Base-by-base conservation (phyloP, 192 early-diverging fungal genomes). In the Backusella morwellensis region DNA sequence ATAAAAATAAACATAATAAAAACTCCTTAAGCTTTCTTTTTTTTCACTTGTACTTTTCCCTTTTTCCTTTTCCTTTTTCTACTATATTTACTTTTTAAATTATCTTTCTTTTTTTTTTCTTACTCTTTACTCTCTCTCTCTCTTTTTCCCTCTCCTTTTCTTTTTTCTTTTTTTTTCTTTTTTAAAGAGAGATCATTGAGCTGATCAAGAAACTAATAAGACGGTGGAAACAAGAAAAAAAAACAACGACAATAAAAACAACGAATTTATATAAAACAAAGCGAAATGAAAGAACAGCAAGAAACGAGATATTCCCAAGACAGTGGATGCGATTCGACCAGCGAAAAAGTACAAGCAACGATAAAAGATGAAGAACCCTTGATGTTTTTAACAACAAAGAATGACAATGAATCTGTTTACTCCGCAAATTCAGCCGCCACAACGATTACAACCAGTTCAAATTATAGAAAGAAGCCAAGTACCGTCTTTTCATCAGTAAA, bases 381-480 rank as follows among this genome's bases (percentile, higher is more conserved):
- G 21, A 63, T 26, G 56, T 63, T 63, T 63, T 26, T 63, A 63
- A 63, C 56, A 63, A 26, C 75, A 41, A 67, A 59, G n/a, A 59
- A 26, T 70, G 77, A 76, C 14, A 77, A 67, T 21, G 80, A 82
- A 59, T 85, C 84, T 21, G 34, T 80, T 35, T 59, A 70, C 42
- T 83, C 83, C 4, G 77, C 50, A 40, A 40, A 42, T 1, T 83
- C 82, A n/a, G 52, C 76, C 36, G 77, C 80, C n/a, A 77, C 72
- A 42, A 70, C 80, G 3, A 70, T 80, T 11, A 68, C 80, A 35
- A 80, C 78, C 3, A 75, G 75, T 19, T 76, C 78, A 6, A 77
- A 68, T 36, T 70, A 41, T 19, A 68, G 36, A 35, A 77, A 78
- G 66, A 52, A 75, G 40, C 80, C 78, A 19, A 68, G 77, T 19